Evolutionary conservation across 78 protist species (phyloP), one percentile per base, ranked within the genome.

Genomic region (Dictyostelium brefeldianum): DNA sequence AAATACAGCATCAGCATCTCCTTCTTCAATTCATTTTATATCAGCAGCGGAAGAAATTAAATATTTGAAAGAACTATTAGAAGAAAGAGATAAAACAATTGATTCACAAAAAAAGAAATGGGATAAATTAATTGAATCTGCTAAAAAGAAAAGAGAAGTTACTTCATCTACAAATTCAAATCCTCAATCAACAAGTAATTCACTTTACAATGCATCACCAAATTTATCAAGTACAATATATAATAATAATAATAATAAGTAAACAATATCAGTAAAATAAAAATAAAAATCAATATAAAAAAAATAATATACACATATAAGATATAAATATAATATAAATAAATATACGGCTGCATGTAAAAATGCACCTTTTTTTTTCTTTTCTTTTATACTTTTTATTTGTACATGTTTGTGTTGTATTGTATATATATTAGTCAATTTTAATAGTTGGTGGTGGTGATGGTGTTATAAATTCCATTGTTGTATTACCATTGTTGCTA

Each of bases 121-220:
- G 71, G 41, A 78, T 36, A 36, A 54, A 56, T 78, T 78, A 36
- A 54, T 78, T 22, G 83, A 78, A 22, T 31, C 65, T 36, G 71
- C 70, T 5, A 78, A 78, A 56, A 78, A 78, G 36, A 73, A 73
- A 29, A 73, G 79, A 73, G 79, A 73, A 22, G 25, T 36, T 47
- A 43, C 41, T 46, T n/a, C 56, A 1, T 46, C 59, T 0, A 46
- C 79, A 46, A 73, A 47, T 22, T 46, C 79, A 46, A 73, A 73
- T 11, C 41, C 75, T 5, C 48, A 18, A 6, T 67, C 75, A 12
- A 29, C 57, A 3, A 46, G 57, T 46, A 46, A n/a, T n/a, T 73
- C 79, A 62, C 14, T 62, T 25, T 36, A 36, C 2, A 25, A 22
- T 25, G 27, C n/a, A 11, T 62, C 70, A 62, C 70, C 70, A 62